Percentiles rank a stretch among this genome's conserved stretches.
These are phyloP conservation scores for Chlorella ohadii DNA, from an alignment of 139 green algal species.

Conservation along the genomic window DNA sequence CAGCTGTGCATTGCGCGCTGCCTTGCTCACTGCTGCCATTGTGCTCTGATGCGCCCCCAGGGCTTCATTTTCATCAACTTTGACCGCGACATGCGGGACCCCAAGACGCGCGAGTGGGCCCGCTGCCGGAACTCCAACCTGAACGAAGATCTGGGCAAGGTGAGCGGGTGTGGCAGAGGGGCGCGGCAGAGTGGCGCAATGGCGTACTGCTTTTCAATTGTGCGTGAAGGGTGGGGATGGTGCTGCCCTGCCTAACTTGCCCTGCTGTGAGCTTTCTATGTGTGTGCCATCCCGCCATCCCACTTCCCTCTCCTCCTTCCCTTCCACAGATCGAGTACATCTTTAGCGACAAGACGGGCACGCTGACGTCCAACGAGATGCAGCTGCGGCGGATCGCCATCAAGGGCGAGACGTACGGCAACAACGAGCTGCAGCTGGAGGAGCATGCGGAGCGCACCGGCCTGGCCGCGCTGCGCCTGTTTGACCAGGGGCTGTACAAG, in stretches of 20 bases:
- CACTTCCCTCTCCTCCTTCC: not conserved
- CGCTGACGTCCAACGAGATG: conserved; percentile 94
- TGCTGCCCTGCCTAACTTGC: too few species aligned
- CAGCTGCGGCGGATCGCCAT: conserved; percentile 67
- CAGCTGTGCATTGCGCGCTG: not conserved
- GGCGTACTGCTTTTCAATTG: too few species aligned
- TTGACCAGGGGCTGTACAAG: conserved; percentile 54
- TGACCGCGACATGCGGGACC: conserved; percentile 84
- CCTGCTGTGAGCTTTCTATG: too few species aligned
- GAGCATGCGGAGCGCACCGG: conserved; percentile 38
- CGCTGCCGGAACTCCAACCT: conserved; percentile 92
- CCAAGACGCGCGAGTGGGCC: conserved; percentile 68
- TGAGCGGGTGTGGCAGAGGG: not conserved
- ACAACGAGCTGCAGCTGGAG: conserved; percentile 53
- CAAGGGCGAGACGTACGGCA: conserved; percentile 55
- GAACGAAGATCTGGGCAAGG: conserved; percentile 96
- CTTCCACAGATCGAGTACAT: conserved; percentile 87
- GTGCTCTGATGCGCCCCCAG: conserved; percentile 40
- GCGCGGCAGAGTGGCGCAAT: not conserved
- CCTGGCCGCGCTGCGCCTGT: conserved; percentile 44
- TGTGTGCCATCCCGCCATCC: too few species aligned
- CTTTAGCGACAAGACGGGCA: conserved; percentile 97
- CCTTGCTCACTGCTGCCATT: not conserved
- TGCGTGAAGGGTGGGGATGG: too few species aligned
- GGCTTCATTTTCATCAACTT: conserved; percentile 85